These are phyloP conservation scores for Podospora bellae-mahoneyi DNA, from an alignment of 495 filamentous ascomycete species.

Conservation along the genomic window DNA sequence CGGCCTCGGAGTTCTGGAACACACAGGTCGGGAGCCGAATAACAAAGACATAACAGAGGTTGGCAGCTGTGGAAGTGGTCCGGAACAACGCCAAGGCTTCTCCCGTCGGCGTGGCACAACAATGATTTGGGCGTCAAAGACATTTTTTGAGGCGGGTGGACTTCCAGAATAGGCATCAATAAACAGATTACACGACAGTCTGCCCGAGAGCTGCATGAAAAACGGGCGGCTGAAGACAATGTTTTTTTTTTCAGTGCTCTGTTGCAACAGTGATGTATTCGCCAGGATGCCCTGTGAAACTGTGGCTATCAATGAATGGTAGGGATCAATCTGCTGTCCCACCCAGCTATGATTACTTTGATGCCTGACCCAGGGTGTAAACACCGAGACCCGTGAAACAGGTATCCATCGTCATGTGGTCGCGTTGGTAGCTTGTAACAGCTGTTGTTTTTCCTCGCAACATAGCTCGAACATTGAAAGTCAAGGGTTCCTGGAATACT, in stretches of 20 bases:
- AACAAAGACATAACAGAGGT: not conserved
- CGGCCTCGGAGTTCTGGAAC: not conserved
- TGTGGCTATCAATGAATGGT: not conserved
- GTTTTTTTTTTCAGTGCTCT: not conserved
- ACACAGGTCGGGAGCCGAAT: not conserved
- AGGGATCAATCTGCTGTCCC: not conserved
- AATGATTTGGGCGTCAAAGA: not conserved
- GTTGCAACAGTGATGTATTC: not conserved
- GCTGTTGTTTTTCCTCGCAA: too few species aligned
- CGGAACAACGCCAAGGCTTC: not conserved
- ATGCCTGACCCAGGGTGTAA: not conserved
- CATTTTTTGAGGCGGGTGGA: not conserved
- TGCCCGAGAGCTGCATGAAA: not conserved
- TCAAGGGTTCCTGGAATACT: too few species aligned
- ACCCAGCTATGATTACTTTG: not conserved
- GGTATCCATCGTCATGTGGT: too few species aligned
- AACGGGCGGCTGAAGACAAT: not conserved
- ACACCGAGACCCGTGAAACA: not conserved
- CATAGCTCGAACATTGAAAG: too few species aligned
- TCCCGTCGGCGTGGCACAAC: slow-evolving; percentile 1
- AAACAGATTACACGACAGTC: not conserved
- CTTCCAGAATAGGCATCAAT: not conserved
- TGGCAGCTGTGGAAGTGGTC: not conserved
- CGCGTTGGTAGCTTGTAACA: too few species aligned
- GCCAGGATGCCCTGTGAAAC: not conserved